Conservation (phyloP, 2,329 filamentous ascomycete species). For the Hypoxylon sp. region DNA sequence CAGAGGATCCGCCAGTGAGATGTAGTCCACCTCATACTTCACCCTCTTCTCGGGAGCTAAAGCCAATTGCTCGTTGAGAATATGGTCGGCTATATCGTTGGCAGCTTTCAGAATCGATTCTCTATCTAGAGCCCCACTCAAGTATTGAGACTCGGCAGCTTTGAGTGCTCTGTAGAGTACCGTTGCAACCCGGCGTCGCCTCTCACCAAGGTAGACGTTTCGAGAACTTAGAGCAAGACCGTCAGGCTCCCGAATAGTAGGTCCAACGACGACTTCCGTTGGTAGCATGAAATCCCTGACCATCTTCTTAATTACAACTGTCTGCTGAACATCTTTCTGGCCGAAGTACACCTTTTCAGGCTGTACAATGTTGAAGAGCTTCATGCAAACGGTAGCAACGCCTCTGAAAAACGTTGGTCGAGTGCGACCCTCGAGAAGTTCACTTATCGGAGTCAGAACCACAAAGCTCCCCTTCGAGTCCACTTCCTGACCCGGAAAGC, state of each 20-base stretch:
- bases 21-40: conserved; percentile 87
- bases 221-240: conserved; percentile 91
- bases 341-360: conserved; percentile 90
- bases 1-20: conserved; percentile 88
- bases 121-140: conserved; percentile 64
- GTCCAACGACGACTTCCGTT: conserved; percentile 77
- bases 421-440: conserved; percentile 84
- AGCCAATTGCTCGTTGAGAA: conserved; percentile 71
- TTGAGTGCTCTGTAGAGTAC: conserved; percentile 78
- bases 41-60: conserved; percentile 72
- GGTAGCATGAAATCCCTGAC: conserved; percentile 88
- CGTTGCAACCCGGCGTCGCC: conserved; percentile 77
- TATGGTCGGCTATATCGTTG: conserved; percentile 66
- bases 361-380: conserved; percentile 85
- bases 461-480: conserved; percentile 89
- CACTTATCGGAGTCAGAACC: conserved; percentile 85
- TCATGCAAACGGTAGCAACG: conserved; percentile 96
- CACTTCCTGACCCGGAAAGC: conserved; percentile 78
- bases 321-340: conserved; percentile 98
- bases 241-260: conserved; percentile 81
- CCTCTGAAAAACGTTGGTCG: conserved; percentile 96
- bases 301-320: conserved; percentile 87
- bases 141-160: conserved; percentile 77
- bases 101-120: conserved; percentile 80
- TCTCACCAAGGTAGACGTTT: conserved; percentile 89